Base-by-base conservation (phyloP, 2,329 filamentous ascomycete genomes). In the Penicillium sp. region DNA sequence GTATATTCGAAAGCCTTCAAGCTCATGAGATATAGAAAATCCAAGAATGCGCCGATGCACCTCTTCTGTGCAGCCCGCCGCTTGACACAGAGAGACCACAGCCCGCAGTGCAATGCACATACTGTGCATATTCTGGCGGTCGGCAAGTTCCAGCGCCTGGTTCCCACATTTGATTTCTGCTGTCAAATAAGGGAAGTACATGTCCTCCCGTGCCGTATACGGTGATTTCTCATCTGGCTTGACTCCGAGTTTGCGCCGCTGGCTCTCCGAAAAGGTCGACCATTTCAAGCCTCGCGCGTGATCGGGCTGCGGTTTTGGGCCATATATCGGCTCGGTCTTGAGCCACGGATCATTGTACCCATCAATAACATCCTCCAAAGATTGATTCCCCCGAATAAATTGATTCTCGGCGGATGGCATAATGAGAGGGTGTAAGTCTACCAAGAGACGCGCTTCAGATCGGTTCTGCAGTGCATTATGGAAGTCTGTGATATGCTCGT, bases 321-420 rank as follows among this genome's bases (percentile, higher is more conserved):
- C 48, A 28, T 51, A 51, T n/a, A 51, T 51, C 18, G 39, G 39
- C 37, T 43, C 39, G 26, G 48, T 51, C 18, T 51, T 51, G 26
- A 51, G 39, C 48, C 48, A 51, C n/a, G 48, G 48, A 28, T 51
- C 39, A 44, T 51, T 51, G 48, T 51, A 51, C 19, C 48, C 48
- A 36, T 51, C 39, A 19, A 44, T 51, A 9, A 51, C 48, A 23
- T 44, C 29, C 21, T 48, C 36, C 39, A 51, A 23, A 28, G 24
- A 33, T 43, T 51, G 14, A n/a, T 42, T 51, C 24, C 48, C 48
- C 28, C n/a, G 37, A 23, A 51, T 51, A 26, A 31, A 51, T 23
- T 34, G 48, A 28, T 51, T 51, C 21, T 51, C 48, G 28, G 48
- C 48, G 18, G 28, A 51, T 6, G 48, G 48, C 48, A 51, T 51